A percentile compares a stretch with the other conserved stretches of the same genome.
phyloP scores from a whole-genome alignment of 352 stramenopile genomes.

The Peronospora belbahrii region DNA sequence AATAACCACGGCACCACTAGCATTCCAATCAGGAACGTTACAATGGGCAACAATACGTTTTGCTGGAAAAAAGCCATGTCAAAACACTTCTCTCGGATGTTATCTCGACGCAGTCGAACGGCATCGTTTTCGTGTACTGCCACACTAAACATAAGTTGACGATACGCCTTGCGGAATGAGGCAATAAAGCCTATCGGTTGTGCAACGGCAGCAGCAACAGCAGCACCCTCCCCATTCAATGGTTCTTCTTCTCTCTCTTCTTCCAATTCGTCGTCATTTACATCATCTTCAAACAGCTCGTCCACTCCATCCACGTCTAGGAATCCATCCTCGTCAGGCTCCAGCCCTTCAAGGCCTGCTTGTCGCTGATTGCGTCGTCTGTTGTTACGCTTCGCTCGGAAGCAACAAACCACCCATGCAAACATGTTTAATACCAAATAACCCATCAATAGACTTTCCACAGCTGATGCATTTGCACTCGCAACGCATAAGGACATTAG shows the following conservation, averaged over 20 bases:
- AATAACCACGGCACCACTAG: constrained; percentile 49
- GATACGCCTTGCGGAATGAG: constrained; percentile 52
- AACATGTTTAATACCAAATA: constrained; percentile 69
- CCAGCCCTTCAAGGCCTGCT: constrained; percentile 28
- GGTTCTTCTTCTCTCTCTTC: constrained; percentile 29
- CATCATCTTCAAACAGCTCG: constrained; percentile 34
- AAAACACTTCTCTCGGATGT: constrained; percentile 62
- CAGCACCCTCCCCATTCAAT: constrained; percentile 6
- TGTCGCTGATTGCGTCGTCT: constrained; percentile 31
- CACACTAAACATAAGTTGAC: constrained; percentile 65
- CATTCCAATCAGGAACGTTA: constrained; percentile 38
- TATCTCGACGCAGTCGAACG: constrained; percentile 47
- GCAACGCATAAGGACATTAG: constrained; percentile 47
- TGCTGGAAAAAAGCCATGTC: constrained; percentile 57
- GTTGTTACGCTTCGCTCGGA: constrained; percentile 40
- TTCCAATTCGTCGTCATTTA: constrained; percentile 27
- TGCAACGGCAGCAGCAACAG: constrained; percentile 2
- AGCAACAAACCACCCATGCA: constrained; percentile 71
- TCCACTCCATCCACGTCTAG: constrained; percentile 30
- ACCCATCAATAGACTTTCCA: constrained; percentile 71
- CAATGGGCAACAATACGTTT: constrained; percentile 53
- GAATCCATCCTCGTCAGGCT: constrained; percentile 31
- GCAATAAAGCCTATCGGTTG: constrained; percentile 39
- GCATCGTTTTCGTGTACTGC: constrained; percentile 62
- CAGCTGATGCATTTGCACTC: constrained; percentile 31